phyloP scores from a whole-genome alignment of 352 stramenopile genomes.

The Thraustotheca clavata region DNA sequence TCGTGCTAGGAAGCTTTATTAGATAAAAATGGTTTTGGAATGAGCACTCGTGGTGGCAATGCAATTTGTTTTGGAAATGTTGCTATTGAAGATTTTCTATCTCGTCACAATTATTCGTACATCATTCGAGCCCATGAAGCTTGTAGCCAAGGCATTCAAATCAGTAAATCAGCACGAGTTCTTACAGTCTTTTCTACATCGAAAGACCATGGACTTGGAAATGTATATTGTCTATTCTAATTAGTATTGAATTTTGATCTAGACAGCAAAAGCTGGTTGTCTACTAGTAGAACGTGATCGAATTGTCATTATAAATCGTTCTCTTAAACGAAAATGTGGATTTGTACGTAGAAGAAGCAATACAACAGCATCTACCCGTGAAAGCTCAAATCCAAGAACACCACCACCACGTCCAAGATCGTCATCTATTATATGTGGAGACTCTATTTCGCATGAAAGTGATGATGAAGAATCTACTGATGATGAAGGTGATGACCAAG shows the following conservation, averaged over 20 bases:
- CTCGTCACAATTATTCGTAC: constrained; percentile 18
- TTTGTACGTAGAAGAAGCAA: constrained; percentile 30
- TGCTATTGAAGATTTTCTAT: constrained; percentile 22
- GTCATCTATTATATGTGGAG: too few relatives aligned
- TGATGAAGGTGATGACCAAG: constrained; percentile 24
- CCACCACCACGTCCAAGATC: background rate
- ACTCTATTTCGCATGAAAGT: background rate
- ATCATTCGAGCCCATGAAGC: constrained; percentile 24
- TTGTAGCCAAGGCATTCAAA: constrained; percentile 28
- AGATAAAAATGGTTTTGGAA: constrained; percentile 22
- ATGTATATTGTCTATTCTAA: constrained; percentile 22
- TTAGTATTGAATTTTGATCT: background rate
- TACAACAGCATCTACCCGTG: constrained; percentile 5
- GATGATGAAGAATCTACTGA: constrained; percentile 31
- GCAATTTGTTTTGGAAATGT: constrained; percentile 22
- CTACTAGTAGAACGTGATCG: constrained; percentile 56
- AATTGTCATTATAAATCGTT: constrained; percentile 48
- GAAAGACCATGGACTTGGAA: constrained; percentile 56
- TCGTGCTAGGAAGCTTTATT: constrained; percentile 9
- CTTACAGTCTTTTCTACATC: constrained; percentile 69
- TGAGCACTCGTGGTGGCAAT: constrained; percentile 13
- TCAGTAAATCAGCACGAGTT: constrained; percentile 45
- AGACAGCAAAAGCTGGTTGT: constrained; percentile 45
- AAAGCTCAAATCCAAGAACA: background rate
- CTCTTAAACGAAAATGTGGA: constrained; percentile 19